Evolutionary conservation across 345 rosid genomes (phyloP), one percentile per base, ranked within the genome.

Genomic region (Diplotaxis tenuifolia): DNA sequence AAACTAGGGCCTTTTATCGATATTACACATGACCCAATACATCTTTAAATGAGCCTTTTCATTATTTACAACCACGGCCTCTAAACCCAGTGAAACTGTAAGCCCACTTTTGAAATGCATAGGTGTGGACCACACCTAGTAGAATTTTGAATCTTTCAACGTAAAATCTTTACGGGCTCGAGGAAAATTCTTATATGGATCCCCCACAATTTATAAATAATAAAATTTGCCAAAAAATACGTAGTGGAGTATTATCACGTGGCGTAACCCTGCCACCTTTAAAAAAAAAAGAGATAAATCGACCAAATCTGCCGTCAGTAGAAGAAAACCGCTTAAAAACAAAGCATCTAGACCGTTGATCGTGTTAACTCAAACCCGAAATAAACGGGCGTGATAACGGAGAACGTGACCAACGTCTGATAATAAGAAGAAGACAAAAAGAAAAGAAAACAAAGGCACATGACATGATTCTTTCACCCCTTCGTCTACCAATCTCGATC

Each of bases 311-410:
- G 20, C 47, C 59, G 66, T 75, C 16, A 55, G 9, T 28, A 40
- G 10, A 63, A 12, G 12, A 58, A 50, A 71, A 77, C 76, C 76
- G 76, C 80, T 55, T 63, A 7, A 32, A 4, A 55, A 6, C 22
- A n/a, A 63, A 70, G 5, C 32, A 75, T 76, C 70, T 62, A 31
- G 23, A 64, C 79, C 79, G 79, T 76, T 56, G 75, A 75, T 75
- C 58, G 45, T 60, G 59, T 42, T 29, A 29, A 20, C 15, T 0
- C 32, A 40, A n/a, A 52, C 55, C 58, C 74, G 59, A 47, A 34
- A 22, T 59, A 50, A 71, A 77, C 80, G 80, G 76, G 8, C 68
- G 76, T 71, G 63, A 71, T 71, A 77, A 77, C 76, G 72, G 76
- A 71, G 80, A 77, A 71, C 76, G 80, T 77, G 80, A 75, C 1